Evolutionary conservation across 176 grass and related monocot genomes (phyloP).

Genomic region (Cocos nucifera): DNA sequence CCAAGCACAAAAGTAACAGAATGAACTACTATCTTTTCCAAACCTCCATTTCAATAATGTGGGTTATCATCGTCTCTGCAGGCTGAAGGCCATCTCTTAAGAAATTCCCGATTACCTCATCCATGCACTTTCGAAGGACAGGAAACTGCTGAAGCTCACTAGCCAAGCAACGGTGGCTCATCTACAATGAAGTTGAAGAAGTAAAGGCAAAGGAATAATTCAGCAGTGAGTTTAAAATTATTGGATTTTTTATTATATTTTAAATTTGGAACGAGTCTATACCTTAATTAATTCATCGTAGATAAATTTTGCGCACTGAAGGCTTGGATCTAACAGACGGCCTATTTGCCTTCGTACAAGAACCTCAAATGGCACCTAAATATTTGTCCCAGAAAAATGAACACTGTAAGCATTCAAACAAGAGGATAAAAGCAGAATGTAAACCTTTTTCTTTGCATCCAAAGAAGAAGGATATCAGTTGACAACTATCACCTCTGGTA

Average conservation of each 20-base stretch:
- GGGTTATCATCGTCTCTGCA: slow-evolving; percentile 90
- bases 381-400: slow-evolving; percentile 5
- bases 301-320: slow-evolving; percentile 93
- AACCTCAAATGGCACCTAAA: slow-evolving; percentile 90
- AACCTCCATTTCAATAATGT: slow-evolving; percentile 98
- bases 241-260: too few relatives aligned
- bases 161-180: slow-evolving; percentile 71
- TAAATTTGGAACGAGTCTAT: not conserved
- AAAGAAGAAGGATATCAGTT: not conserved
- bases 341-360: slow-evolving; percentile 89
- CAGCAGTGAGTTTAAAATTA: too few relatives aligned
- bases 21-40: not conserved
- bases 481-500: slow-evolving; percentile 61
- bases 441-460: not conserved
- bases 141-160: slow-evolving; percentile 89
- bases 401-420: too few relatives aligned
- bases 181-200: slow-evolving; percentile 29
- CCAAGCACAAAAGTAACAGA: too few relatives aligned
- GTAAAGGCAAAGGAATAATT: too few relatives aligned
- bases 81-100: slow-evolving; percentile 85
- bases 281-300: slow-evolving; percentile 96
- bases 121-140: slow-evolving; percentile 76
- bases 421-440: too few relatives aligned
- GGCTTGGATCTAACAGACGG: slow-evolving; percentile 84
- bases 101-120: slow-evolving; percentile 90